Base-by-base conservation (phyloP, 2,329 filamentous ascomycete genomes). In the Fusarium sp. region DNA sequence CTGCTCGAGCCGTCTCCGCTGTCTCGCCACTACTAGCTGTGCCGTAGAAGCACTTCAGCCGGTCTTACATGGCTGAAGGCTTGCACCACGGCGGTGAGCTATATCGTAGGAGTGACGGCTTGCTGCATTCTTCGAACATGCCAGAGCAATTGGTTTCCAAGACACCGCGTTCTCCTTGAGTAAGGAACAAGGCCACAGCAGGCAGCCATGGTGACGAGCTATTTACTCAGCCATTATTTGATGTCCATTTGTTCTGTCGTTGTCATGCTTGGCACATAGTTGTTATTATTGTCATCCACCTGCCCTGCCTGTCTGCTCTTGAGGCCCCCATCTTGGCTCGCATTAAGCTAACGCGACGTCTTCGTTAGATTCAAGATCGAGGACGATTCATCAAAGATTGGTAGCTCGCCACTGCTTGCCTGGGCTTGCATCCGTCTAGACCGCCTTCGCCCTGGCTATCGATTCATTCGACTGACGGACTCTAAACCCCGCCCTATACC, bases 391-490 rank as follows among this genome's bases (percentile, higher is more conserved):
- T 73, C 77, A 22, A 74, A 61, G 40, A 51, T 77, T 41, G 76
- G 78, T 44, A 72, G 72, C 61, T 74, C 72, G 34, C 70, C 75
- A 11, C 73, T 80, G 32, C 76, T 83, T 25, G 82, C 80, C 9
- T 87, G 85, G 84, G 82, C 84, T 25, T 87, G 85, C 68, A 81
- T 87, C 69, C 83, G 85, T 4, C 80, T 88, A 11, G 85, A 87
- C 73, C 82, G 85, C 35, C 78, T 88, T 3, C 80, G 78, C 42
- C 74, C 74, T 42, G 85, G 85, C 15, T 86, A 85, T 72, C 81
- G 85, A 40, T 83, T 85, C 61, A 74, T 88, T 47, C 74, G 77
- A 35, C 77, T 88, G 40, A 72, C 80, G 64, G 79, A 85, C 54
- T 73, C 74, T 22, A 75, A 77, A 25, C 81, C 83, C 15, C 73